Base-by-base conservation (phyloP, 805 yeast genomes). In the Spathaspora passalidarum region DNA sequence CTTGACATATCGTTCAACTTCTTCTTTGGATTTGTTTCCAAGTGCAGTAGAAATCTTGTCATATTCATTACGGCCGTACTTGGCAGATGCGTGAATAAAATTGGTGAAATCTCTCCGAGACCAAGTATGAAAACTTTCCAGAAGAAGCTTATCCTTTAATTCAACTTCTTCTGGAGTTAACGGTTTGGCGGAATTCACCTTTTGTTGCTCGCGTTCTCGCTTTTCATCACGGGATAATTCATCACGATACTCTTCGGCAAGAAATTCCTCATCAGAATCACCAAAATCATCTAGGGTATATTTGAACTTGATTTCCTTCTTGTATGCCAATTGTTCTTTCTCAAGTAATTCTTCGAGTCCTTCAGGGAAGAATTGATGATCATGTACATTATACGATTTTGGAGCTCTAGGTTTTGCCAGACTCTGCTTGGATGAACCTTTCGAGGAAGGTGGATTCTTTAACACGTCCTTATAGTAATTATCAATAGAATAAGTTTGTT, bases 401-500 rank as follows among this genome's bases (percentile, higher is more conserved):
- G 94, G 92, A 1, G 86, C 80, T 52, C 74, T 76, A 51, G 49
- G 46, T 54, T 26, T 38, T 14, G 7, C 26, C 13, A 22, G 16
- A 6, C 38, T 16, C n/a, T 18, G 20, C 53, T 45, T 50, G 32
- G 49, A 50, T 35, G 40, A 32, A 43, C 48, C 44, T 23, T 39
- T 48, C 1, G 52, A 46, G 8, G 57, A 50, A 9, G 34, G 47
- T 8, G 56, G 51, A 1, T 75, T 69, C 37, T 73, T 73, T 53
- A 86, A 65, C 26, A 84, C 84, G 57, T 85, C 91, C 54, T 82
- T 84, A 54, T 85, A 85, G 58, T 85, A 85, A 37, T 82, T 85
- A 62, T 86, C 94, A 40, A 86, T 79, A 0, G 88, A 82, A 54
- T 86, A 87, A 1, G 86, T 82, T 54, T 85, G 89, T 51, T 86